Evolutionary conservation across 2,329 filamentous ascomycete species (phyloP).

Genomic region (Pseudocercospora cruenta): DNA sequence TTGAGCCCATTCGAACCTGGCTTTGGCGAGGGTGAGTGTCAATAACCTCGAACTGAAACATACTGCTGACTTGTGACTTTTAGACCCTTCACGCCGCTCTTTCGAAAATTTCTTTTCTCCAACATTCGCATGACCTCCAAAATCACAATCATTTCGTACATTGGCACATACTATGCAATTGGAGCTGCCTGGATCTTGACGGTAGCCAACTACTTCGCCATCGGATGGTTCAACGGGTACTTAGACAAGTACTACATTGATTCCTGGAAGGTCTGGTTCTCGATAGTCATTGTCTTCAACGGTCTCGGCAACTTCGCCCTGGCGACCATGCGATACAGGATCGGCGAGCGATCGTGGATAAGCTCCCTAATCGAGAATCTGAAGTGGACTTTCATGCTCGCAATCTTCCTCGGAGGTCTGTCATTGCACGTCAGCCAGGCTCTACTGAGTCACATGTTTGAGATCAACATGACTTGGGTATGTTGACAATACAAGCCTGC

Average conservation of each 20-base stretch:
- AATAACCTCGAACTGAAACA: neutral
- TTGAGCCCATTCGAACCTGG: slow-evolving; percentile 69
- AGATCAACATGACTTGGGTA: slow-evolving; percentile 79
- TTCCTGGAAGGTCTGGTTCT: slow-evolving; percentile 66
- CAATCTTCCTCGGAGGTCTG: slow-evolving; percentile 81
- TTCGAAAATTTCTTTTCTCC: slow-evolving; percentile 62
- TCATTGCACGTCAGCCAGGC: slow-evolving; percentile 81
- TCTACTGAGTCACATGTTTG: slow-evolving; percentile 79
- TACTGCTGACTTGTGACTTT: neutral
- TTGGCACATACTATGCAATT: slow-evolving; percentile 73
- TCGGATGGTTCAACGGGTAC: slow-evolving; percentile 71
- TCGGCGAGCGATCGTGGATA: slow-evolving; percentile 58
- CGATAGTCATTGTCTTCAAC: slow-evolving; percentile 68
- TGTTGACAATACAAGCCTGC: neutral
- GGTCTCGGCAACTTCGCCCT: slow-evolving; percentile 63
- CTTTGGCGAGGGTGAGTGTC: slow-evolving; percentile 43
- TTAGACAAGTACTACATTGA: slow-evolving; percentile 70
- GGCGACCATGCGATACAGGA: slow-evolving; percentile 65
- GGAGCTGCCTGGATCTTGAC: slow-evolving; percentile 70
- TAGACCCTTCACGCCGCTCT: slow-evolving; percentile 68
- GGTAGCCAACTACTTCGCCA: slow-evolving; percentile 69
- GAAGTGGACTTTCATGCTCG: slow-evolving; percentile 68
- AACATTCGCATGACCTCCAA: slow-evolving; percentile 69
- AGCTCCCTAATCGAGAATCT: slow-evolving; percentile 59
- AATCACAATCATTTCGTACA: slow-evolving; percentile 71